Percentiles rank a stretch among this genome's conserved stretches.
These are phyloP conservation scores for Talaromyces rugulosus DNA, from an alignment of 2,329 filamentous ascomycete species.

Conservation along the genomic window DNA sequence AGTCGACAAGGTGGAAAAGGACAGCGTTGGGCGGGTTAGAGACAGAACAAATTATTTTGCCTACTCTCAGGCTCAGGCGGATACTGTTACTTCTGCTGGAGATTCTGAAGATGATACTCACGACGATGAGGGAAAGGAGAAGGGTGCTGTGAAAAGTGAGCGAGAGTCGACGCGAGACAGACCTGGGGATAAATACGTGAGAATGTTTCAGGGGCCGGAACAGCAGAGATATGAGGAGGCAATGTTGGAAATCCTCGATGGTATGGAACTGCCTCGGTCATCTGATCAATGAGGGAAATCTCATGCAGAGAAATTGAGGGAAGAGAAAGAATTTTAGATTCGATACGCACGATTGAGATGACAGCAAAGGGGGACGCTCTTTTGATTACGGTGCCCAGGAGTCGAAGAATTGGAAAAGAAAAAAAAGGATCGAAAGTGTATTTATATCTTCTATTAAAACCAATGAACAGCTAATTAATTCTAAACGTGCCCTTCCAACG, in stretches of 20 bases:
- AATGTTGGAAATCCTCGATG: constrained; percentile 9
- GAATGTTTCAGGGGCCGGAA: background rate
- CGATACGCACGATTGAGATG: background rate
- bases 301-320: background rate
- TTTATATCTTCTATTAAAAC: background rate
- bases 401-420: background rate
- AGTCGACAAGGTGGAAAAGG: background rate
- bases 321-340: no score
- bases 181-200: background rate
- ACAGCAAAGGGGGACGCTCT: no score
- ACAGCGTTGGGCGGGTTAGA: background rate
- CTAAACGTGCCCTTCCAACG: background rate
- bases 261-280: constrained; percentile 4
- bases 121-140: background rate
- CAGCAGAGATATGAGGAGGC: constrained; percentile 9
- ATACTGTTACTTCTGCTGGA: background rate
- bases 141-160: background rate
- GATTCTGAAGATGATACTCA: background rate
- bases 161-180: background rate
- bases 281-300: background rate
- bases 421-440: background rate
- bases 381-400: no score
- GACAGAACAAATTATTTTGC: background rate
- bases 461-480: background rate
- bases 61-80: background rate